Base-by-base conservation (phyloP, 352 stramenopile genomes). In the Globisporangium yorkense region DNA sequence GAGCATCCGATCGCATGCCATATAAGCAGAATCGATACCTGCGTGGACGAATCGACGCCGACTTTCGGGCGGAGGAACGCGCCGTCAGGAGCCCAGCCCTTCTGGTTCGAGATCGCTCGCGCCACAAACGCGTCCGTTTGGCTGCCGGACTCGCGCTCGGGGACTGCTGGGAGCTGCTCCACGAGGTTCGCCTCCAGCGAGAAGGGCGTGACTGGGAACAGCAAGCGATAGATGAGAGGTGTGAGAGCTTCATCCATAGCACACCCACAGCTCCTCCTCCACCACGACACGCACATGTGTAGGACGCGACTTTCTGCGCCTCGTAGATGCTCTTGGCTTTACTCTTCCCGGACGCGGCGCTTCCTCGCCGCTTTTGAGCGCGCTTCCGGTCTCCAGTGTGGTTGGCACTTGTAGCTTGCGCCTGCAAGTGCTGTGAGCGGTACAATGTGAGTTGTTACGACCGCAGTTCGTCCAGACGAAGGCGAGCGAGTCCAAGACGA, bases 41-140 rank as follows among this genome's bases (percentile, higher is more conserved):
- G 77, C 5, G 86, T 94, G 18, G 62, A 75, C 2, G 66, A 82
- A 47, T 95, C 86, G 13, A 94, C 66, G 31, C 84, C 86, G 18
- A 79, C 81, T 63, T 93, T 94, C 13, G 72, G 77, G 8, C 74
- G 72, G 33, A 83, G 61, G 62, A 86, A 89, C 29, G 58, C 40
- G 56, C 80, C 74, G 18, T 85, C 80, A 5, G 74, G 68, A 5
- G 61, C 74, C 4, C 63, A 50, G n/a, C 75, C 66, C 20, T 51
- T 56, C 48, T 75, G 68, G 43, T 72, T 77, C 2, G 62, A 52
- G 21, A 51, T 72, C 13, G 59, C 50, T 15, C 68, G 80, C 5
- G 68, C 54, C 5, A 73, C 41, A 50, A 94, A 89, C 55, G 68
- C 78, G 61, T 94, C 84, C 1, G 80, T 91, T 45, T 94, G 81